Conservation (phyloP, 805 yeast genomes). For the Barnettozyma botsteinii region DNA sequence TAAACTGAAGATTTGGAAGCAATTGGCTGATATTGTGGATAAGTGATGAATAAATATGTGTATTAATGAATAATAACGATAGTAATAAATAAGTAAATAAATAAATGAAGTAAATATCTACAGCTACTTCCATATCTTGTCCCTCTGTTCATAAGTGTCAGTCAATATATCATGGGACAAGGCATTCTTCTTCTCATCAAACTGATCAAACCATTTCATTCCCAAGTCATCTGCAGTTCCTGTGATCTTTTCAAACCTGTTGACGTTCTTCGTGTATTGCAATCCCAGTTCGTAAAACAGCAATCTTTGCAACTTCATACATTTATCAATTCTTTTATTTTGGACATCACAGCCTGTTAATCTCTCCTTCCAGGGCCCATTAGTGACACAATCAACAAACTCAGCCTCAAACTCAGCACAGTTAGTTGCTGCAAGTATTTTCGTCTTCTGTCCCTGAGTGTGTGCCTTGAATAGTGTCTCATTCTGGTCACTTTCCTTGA, state of each 20-base stretch:
- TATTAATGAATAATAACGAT: background rate
- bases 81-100: conserved; percentile 3
- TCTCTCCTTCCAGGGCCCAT: conserved; percentile 17
- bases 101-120: background rate
- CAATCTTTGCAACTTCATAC: conserved; percentile 16
- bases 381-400: conserved; percentile 17
- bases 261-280: conserved; percentile 6
- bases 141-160: conserved; percentile 15
- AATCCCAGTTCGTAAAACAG: conserved; percentile 15
- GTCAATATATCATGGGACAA: conserved; percentile 7
- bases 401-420: conserved; percentile 21
- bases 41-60: background rate
- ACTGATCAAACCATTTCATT: conserved; percentile 10
- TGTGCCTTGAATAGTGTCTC: background rate
- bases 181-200: conserved; percentile 1
- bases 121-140: conserved; percentile 14
- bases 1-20: conserved; percentile 45
- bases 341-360: conserved; percentile 15
- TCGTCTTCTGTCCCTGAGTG: background rate
- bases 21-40: conserved; percentile 22
- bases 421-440: conserved; percentile 8
- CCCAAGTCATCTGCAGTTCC: conserved; percentile 17
- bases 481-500: background rate
- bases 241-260: conserved; percentile 11
- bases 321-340: conserved; percentile 10